Conservation (phyloP, 78 protist genomes). For the Dictyostelium brefeldianum region DNA sequence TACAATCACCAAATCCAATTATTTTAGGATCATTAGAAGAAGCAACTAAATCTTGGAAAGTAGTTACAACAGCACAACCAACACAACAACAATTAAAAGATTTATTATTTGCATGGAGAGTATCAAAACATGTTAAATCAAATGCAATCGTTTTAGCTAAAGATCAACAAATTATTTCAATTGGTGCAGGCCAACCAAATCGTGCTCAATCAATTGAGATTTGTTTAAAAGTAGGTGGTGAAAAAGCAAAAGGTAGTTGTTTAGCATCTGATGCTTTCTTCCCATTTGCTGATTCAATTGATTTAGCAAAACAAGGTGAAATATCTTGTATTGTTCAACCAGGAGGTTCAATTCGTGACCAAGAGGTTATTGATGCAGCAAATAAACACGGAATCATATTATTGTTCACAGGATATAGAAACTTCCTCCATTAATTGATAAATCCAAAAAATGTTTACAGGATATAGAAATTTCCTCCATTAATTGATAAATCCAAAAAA, state of each 20-base stretch:
- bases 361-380: constrained; percentile 77
- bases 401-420: constrained; percentile 80
- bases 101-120: constrained; percentile 71
- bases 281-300: constrained; percentile 85
- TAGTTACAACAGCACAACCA: constrained; percentile 46
- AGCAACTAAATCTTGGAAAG: constrained; percentile 63
- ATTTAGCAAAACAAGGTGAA: constrained; percentile 46
- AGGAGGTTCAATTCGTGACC: constrained; percentile 83
- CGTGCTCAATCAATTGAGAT: constrained; percentile 67
- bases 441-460: constrained; percentile 36
- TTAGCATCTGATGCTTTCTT: constrained; percentile 86
- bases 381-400: constrained; percentile 68
- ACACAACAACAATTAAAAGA: constrained; percentile 72
- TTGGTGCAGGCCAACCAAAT: constrained; percentile 86
- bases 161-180: constrained; percentile 66
- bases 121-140: constrained; percentile 77
- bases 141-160: constrained; percentile 76
- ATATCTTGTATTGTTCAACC: constrained; percentile 76
- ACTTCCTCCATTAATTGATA: constrained; percentile 55
- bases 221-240: constrained; percentile 71
- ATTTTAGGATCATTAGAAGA: constrained; percentile 26
- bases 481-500: background rate
- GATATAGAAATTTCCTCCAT: constrained; percentile 77
- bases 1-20: constrained; percentile 78
- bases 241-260: constrained; percentile 55